These are phyloP conservation scores for Bremia lactucae DNA, from an alignment of 352 stramenopile species.

Conservation along the genomic window DNA sequence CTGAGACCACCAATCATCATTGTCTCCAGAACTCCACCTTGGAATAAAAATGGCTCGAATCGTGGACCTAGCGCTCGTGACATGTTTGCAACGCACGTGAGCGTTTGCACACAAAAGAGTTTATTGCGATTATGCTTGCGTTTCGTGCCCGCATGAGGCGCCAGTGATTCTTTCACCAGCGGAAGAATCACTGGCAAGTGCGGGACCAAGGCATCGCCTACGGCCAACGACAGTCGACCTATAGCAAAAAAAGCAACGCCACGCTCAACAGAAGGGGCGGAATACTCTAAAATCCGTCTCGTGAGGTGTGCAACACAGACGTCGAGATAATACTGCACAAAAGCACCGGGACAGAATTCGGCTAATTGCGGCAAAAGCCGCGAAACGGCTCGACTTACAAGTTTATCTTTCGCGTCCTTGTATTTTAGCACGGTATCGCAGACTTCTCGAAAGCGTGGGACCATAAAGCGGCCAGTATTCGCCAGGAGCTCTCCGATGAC, in stretches of 20 bases:
- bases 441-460: conserved; percentile 93
- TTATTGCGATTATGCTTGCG: conserved; percentile 58
- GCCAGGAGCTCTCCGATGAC: conserved; percentile 91
- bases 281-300: conserved; percentile 59
- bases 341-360: conserved; percentile 86
- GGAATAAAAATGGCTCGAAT: conserved; percentile 65
- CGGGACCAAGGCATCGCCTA: conserved; percentile 81
- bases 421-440: conserved; percentile 91
- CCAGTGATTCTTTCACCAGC: conserved; percentile 63
- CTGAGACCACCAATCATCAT: conserved; percentile 88
- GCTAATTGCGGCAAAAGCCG: conserved; percentile 90
- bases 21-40: conserved; percentile 60
- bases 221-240: conserved; percentile 86
- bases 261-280: conserved; percentile 39
- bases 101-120: conserved; percentile 72
- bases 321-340: conserved; percentile 89
- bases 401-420: conserved; percentile 81
- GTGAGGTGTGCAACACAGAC: conserved; percentile 75
- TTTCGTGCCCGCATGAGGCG: conserved; percentile 29
- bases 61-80: conserved; percentile 46
- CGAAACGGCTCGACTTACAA: conserved; percentile 75
- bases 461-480: conserved; percentile 93
- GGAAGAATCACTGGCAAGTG: conserved; percentile 71
- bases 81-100: conserved; percentile 70
- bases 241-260: conserved; percentile 88